These are phyloP conservation scores for Fistulina hepatica DNA, from an alignment of 1,284 basidiomycete genomes.

Conservation along the genomic window DNA sequence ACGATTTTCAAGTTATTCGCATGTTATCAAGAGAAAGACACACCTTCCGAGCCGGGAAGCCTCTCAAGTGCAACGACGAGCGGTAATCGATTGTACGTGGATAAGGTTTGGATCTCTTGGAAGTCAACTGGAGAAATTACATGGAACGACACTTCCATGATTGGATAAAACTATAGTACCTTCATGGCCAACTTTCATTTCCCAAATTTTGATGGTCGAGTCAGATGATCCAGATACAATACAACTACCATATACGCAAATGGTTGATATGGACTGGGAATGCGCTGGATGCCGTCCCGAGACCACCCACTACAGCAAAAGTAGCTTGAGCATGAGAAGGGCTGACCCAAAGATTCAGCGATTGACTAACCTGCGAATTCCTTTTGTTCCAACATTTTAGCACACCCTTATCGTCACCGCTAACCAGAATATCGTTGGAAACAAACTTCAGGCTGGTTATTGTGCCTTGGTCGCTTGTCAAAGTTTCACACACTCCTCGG, in stretches of 20 bases:
- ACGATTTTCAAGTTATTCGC: conserved; percentile 2
- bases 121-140: conserved; percentile 26
- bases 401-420: conserved; percentile 65
- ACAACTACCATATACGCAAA: conserved; percentile 37
- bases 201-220: conserved; percentile 65
- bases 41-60: conserved; percentile 63
- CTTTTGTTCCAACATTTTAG: conserved; percentile 37
- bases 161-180: conserved; percentile 20
- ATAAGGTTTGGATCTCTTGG: conserved; percentile 47
- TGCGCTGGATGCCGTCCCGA: conserved; percentile 47
- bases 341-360: conserved; percentile 29
- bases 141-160: conserved; percentile 3
- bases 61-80: conserved; percentile 53
- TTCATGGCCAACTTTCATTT: conserved; percentile 21
- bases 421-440: conserved; percentile 39
- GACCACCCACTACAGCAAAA: conserved; percentile 40
- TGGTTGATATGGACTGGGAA: conserved; percentile 51
- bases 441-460: conserved; percentile 71
- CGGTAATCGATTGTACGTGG: conserved; percentile 62
- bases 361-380: conserved; percentile 16
- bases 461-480: conserved; percentile 64
- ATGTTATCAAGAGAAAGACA: conserved; percentile 9
- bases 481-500: conserved; percentile 52
- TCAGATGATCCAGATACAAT: conserved; percentile 78
- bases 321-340: conserved; percentile 13